Conservation (phyloP, 306 rosid genomes). For the Psophocarpus tetragonolobus region DNA sequence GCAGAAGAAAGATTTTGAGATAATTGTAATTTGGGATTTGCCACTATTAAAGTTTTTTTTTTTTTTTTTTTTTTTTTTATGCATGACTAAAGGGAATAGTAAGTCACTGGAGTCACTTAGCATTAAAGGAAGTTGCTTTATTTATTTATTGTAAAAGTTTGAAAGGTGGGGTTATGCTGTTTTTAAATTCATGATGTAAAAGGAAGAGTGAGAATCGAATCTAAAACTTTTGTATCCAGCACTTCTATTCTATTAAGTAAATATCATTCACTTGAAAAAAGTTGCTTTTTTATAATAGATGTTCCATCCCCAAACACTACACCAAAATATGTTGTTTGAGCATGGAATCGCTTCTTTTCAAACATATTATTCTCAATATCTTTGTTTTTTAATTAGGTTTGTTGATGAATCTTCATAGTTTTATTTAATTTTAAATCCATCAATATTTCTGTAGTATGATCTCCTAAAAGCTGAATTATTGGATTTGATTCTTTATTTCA, state of each 20-base stretch:
- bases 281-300: background rate
- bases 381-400: background rate
- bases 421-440: background rate
- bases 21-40: constrained; percentile 3
- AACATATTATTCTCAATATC: constrained; percentile 1
- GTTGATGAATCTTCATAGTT: constrained; percentile 10
- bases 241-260: constrained; percentile 13
- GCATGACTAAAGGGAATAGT: background rate
- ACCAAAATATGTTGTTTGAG: background rate
- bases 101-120: background rate
- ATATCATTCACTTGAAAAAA: background rate
- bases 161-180: constrained; percentile 19
- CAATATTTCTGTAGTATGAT: background rate
- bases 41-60: background rate
- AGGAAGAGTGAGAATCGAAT: constrained; percentile 16
- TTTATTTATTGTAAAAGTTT: background rate
- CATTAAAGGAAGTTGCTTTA: constrained; percentile 20
- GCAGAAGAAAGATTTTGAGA: background rate
- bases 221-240: background rate
- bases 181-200: background rate
- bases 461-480: background rate
- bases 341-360: background rate
- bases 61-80: background rate
- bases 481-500: background rate
- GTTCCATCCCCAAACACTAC: background rate